These are phyloP conservation scores for Angomonas desouzai DNA, from an alignment of 208 protist genomes.

Conservation along the genomic window DNA sequence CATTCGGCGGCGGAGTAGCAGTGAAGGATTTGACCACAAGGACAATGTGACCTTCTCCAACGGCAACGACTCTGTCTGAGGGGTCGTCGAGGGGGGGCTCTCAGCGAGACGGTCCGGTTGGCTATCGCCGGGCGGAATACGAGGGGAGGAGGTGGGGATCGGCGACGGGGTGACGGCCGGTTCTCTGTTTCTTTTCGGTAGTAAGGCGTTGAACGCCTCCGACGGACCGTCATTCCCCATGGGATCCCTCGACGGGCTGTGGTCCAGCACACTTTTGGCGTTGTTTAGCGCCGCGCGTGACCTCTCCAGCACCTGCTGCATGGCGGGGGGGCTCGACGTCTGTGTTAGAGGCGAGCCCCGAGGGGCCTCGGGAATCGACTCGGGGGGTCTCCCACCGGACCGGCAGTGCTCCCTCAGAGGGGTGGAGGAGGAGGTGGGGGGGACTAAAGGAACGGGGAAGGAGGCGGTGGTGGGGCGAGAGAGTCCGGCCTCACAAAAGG, in stretches of 20 bases:
- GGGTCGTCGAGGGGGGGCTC: too few species aligned
- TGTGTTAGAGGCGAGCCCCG: neutral
- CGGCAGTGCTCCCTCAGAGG: neutral
- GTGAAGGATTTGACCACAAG: neutral
- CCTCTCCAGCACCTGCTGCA: conserved; percentile 23
- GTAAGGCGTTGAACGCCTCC: neutral
- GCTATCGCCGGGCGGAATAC: too few species aligned
- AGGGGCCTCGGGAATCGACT: neutral
- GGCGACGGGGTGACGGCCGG: neutral
- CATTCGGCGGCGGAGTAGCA: neutral
- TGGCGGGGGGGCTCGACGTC: neutral
- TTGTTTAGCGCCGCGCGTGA: conserved; percentile 31
- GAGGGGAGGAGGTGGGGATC: too few species aligned
- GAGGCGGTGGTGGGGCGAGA: neutral
- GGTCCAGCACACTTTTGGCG: conserved; percentile 18
- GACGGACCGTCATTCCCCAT: neutral
- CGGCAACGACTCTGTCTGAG: neutral
- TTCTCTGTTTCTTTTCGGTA: neutral
- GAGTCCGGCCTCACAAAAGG: neutral
- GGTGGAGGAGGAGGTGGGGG: neutral
- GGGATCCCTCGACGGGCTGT: neutral
- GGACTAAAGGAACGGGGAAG: neutral
- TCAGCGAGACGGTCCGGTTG: too few species aligned
- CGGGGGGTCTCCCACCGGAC: neutral
- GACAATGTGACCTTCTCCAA: neutral